These are phyloP conservation scores for Penicillium nucicola DNA, from an alignment of 495 filamentous ascomycete genomes.

Conservation along the genomic window DNA sequence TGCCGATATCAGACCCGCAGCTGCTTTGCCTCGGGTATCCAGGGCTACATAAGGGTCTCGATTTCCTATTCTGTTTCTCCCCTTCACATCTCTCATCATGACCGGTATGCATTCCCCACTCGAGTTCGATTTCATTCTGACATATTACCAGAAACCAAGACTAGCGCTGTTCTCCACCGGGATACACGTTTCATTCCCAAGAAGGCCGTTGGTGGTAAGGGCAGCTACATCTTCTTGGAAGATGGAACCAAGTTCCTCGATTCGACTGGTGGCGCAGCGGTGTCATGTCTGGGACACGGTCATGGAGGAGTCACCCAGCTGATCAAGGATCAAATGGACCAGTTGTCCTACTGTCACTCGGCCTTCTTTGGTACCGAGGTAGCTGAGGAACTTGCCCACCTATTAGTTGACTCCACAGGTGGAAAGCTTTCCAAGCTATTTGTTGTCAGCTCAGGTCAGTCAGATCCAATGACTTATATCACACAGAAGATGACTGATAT, in stretches of 20 bases:
- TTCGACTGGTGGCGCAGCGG: conserved; percentile 52
- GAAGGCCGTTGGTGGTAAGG: conserved; percentile 39
- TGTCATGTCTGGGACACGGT: conserved; percentile 49
- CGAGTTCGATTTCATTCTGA: background rate
- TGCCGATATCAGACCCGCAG: conserved; percentile 27
- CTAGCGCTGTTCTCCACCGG: conserved; percentile 43
- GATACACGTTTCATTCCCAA: conserved; percentile 38
- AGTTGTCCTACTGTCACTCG: conserved; percentile 52
- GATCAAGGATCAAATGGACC: conserved; percentile 47
- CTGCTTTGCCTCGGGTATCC: conserved; percentile 19
- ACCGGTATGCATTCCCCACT: background rate
- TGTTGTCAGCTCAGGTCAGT: conserved; percentile 57
- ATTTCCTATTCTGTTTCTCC: background rate
- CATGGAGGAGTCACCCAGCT: conserved; percentile 42
- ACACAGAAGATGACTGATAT: background rate
- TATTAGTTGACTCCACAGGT: conserved; percentile 46
- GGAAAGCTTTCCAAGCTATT: conserved; percentile 43
- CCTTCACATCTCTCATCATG: background rate
- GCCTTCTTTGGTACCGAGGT: conserved; percentile 48
- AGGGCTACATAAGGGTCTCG: conserved; percentile 6
- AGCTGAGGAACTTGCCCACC: conserved; percentile 41
- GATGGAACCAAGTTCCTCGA: conserved; percentile 65
- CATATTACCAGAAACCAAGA: conserved; percentile 2
- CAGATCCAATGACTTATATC: background rate
- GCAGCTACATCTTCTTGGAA: conserved; percentile 48